Conservation (phyloP, 2,329 filamentous ascomycete species). For the Triangularia setosa region DNA sequence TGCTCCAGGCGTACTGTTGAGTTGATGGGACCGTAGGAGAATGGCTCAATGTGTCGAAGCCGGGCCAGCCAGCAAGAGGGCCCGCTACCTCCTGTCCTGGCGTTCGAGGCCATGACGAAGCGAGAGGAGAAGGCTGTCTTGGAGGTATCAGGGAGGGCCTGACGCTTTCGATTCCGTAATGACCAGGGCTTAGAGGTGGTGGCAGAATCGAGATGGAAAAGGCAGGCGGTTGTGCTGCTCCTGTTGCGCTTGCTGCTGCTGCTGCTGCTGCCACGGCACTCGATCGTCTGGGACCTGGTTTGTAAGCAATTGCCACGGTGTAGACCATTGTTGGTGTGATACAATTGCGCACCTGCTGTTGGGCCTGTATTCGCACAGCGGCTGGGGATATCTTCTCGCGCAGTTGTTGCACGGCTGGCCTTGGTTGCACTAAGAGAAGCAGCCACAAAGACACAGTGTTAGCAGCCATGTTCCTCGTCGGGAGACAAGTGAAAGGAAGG, state of each 20-base stretch:
- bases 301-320: conserved; percentile 3
- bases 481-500: background rate
- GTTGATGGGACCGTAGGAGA: conserved; percentile 11
- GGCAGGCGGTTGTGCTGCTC: conserved; percentile 24
- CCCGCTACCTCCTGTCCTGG: conserved; percentile 11
- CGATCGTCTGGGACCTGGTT: conserved; percentile 17
- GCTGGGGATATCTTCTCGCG: conserved; percentile 48
- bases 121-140: conserved; percentile 11
- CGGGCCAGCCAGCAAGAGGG: conserved; percentile 25
- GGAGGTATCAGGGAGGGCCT: conserved; percentile 14
- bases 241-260: background rate
- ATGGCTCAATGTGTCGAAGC: conserved; percentile 22
- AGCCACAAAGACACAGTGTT: background rate
- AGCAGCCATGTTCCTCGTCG: conserved; percentile 2
- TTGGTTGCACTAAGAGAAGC: conserved; percentile 45
- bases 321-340: background rate
- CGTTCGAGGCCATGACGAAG: conserved; percentile 12
- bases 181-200: background rate
- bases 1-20: conserved; percentile 22
- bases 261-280: conserved; percentile 11
- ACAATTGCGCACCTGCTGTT: conserved; percentile 21
- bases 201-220: conserved; percentile 27
- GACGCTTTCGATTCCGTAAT: background rate
- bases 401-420: conserved; percentile 53
- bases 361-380: conserved; percentile 44